phyloP scores from a whole-genome alignment of 1,284 basidiomycete species.

The Boletus nobilissimus region DNA sequence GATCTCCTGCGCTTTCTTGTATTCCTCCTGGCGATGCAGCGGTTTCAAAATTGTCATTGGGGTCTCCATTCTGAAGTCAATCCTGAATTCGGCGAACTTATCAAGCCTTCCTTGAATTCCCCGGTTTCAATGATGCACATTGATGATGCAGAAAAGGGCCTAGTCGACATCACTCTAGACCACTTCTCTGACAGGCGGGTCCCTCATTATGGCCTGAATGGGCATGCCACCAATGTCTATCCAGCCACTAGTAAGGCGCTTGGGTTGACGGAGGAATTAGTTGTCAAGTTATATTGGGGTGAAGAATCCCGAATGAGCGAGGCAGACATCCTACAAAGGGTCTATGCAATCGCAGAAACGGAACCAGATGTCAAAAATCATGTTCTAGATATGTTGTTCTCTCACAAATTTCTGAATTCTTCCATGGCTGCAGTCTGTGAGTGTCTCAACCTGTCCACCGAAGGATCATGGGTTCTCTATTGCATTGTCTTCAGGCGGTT shows the following conservation, averaged over 20 bases:
- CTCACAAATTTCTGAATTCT: not conserved
- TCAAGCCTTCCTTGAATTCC: not conserved
- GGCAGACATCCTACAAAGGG: not conserved
- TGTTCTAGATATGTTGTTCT: not conserved
- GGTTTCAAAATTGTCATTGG: constrained; percentile 44
- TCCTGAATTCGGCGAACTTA: constrained; percentile 1
- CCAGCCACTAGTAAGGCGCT: constrained; percentile 1
- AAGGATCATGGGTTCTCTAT: not conserved
- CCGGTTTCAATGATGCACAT: not conserved
- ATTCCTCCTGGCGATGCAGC: constrained; percentile 46
- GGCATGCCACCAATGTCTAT: constrained; percentile 31
- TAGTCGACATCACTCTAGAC: constrained; percentile 7
- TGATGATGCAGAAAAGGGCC: not conserved
- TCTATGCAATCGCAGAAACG: not conserved
- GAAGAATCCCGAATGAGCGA: not conserved
- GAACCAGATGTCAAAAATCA: not conserved
- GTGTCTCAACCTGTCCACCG: not conserved
- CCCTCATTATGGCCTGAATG: constrained; percentile 17
- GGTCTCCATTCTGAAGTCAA: constrained; percentile 34
- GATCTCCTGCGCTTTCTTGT: constrained; percentile 48
- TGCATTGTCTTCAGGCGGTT: not conserved
- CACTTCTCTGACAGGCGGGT: not conserved
- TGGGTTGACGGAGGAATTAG: not conserved
- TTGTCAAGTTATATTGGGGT: not conserved
- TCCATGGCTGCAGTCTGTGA: not conserved